Conservation (phyloP, 2,329 filamentous ascomycete genomes). For the Corinectria fuckeliana region DNA sequence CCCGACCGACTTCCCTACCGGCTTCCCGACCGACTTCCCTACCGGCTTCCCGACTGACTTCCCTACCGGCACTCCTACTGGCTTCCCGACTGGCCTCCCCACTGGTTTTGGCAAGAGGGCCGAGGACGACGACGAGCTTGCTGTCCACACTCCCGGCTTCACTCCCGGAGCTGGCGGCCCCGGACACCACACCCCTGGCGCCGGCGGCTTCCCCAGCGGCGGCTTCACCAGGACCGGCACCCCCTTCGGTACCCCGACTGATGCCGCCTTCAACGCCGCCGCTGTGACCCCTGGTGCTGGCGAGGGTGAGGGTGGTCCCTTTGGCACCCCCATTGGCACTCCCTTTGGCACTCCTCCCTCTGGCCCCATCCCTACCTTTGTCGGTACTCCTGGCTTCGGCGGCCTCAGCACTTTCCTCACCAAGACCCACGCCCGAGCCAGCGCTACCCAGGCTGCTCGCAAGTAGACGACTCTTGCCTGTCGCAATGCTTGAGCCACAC, state of each 20-base stretch:
- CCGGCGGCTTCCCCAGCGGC: background rate
- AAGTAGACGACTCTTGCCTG: conserved; percentile 2
- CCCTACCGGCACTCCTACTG: conserved; percentile 1
- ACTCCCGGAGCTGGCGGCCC: background rate
- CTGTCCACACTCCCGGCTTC: background rate
- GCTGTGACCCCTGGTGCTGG: conserved; percentile 1
- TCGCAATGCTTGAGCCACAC: background rate
- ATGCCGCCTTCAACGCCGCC: background rate
- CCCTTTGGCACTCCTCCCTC: background rate
- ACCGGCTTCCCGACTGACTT: conserved; percentile 13
- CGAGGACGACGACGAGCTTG: background rate
- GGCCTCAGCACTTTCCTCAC: conserved; percentile 19
- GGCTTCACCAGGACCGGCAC: background rate
- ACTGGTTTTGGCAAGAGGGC: conserved; percentile 7
- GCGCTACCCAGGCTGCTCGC: background rate
- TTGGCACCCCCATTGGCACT: background rate
- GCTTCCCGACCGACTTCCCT: background rate
- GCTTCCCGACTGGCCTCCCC: background rate
- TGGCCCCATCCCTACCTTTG: background rate
- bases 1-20: background rate
- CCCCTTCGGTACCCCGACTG: background rate
- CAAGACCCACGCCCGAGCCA: conserved; percentile 8
- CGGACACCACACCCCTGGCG: background rate
- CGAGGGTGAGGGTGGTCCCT: conserved; percentile 7
- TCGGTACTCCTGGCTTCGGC: background rate